Conservation (phyloP, 139 green algal genomes). For the Tetraselmis chui region DNA sequence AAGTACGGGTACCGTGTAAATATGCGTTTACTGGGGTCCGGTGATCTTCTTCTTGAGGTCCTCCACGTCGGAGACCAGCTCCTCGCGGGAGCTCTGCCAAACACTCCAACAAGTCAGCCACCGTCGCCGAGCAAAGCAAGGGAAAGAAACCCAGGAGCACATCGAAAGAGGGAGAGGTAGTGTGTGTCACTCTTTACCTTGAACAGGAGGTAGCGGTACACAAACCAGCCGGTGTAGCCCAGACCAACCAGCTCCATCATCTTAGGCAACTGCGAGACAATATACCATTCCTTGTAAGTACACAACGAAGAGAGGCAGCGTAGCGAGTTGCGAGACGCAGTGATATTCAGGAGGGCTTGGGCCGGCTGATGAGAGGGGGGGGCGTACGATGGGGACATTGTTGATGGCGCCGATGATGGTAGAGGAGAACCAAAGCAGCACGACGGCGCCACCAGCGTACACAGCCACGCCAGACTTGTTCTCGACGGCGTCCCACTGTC, state of each 20-base stretch:
- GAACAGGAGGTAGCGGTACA: constrained; percentile 98
- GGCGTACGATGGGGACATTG: constrained; percentile 78
- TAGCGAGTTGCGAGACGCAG: too few relatives aligned
- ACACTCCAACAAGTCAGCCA: constrained; percentile 9
- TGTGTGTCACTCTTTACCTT: too few relatives aligned
- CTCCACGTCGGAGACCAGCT: constrained; percentile 89
- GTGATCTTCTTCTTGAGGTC: constrained; percentile 93
- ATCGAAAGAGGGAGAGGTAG: background rate
- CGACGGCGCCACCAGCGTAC: constrained; percentile 75
- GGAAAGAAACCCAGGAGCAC: background rate
- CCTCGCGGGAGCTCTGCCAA: constrained; percentile 76
- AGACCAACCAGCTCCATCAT: constrained; percentile 95
- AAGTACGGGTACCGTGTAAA: too few relatives aligned
- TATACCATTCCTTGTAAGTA: too few relatives aligned
- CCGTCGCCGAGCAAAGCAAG: constrained; percentile 1
- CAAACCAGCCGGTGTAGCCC: constrained; percentile 94
- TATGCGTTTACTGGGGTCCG: constrained; percentile 19
- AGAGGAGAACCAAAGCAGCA: constrained; percentile 80
- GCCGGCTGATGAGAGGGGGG: too few relatives aligned
- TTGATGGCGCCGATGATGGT: constrained; percentile 89
- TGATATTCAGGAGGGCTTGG: too few relatives aligned
- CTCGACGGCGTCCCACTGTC: constrained; percentile 76
- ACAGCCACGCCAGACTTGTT: constrained; percentile 84
- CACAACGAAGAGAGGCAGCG: too few relatives aligned
- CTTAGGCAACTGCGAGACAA: constrained; percentile 83